Evolutionary conservation across 768 basidiomycete genomes (phyloP).

Genomic region (Filobasidium wieringae): DNA sequence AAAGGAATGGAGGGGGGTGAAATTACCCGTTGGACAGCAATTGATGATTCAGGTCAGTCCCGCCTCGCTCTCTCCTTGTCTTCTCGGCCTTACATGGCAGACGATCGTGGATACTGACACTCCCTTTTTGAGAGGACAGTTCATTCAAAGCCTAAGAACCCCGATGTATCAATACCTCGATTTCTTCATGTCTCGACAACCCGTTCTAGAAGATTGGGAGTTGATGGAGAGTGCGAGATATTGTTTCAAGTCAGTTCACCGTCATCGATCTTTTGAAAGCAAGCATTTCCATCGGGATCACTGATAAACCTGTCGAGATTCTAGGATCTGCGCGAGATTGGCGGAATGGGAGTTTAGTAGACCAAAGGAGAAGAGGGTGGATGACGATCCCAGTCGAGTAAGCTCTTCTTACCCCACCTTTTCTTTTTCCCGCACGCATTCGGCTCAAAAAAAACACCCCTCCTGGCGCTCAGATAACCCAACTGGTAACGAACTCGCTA

Average conservation of each 20-base stretch:
- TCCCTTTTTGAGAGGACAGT: neutral
- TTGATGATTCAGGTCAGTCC: constrained; percentile 24
- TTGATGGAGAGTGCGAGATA: constrained; percentile 14
- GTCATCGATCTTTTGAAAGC: neutral
- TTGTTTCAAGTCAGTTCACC: constrained; percentile 15
- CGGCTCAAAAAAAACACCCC: no score
- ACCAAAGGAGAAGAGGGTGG: constrained; percentile 5
- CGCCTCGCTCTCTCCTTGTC: no score
- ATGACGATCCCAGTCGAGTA: constrained; percentile 8
- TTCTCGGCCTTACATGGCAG: no score
- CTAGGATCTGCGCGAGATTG: constrained; percentile 14
- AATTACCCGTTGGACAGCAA: constrained; percentile 25
- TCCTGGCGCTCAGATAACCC: constrained; percentile 5
- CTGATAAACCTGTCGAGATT: neutral
- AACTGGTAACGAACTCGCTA: constrained; percentile 11
- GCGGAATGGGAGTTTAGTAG: constrained; percentile 17
- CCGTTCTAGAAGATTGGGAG: constrained; percentile 15
- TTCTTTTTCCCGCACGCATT: no score
- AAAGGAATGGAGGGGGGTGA: constrained; percentile 36
- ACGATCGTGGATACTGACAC: neutral
- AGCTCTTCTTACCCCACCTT: neutral
- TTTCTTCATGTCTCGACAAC: constrained; percentile 9
- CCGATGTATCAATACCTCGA: constrained; percentile 14
- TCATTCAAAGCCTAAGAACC: constrained; percentile 3
- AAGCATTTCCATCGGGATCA: neutral